Evolutionary conservation across 345 rosid species (phyloP).

Genomic region (Streptanthus diversifolius): DNA sequence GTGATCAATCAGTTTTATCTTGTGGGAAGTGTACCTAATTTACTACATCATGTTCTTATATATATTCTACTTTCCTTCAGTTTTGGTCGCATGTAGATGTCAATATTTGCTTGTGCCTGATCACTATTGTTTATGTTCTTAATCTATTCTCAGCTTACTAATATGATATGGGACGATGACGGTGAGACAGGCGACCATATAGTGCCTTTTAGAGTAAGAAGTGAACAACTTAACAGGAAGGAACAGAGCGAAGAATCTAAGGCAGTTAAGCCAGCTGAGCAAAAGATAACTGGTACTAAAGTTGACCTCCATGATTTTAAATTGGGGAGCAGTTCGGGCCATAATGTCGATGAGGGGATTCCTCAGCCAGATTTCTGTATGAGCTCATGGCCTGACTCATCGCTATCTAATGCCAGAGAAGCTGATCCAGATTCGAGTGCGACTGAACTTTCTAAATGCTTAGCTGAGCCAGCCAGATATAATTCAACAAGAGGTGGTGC

Average conservation of each 20-base stretch:
- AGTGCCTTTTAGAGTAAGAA: slow-evolving; percentile 60
- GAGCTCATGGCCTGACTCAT: slow-evolving; percentile 54
- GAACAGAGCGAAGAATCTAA: slow-evolving; percentile 46
- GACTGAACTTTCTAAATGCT: slow-evolving; percentile 43
- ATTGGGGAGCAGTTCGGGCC: slow-evolving; percentile 42
- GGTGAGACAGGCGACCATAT: slow-evolving; percentile 67
- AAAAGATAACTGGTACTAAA: slow-evolving; percentile 41
- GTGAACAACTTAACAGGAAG: slow-evolving; percentile 47
- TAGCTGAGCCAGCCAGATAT: slow-evolving; percentile 46
- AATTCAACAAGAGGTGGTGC: slow-evolving; percentile 51
- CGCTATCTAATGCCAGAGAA: slow-evolving; percentile 43
- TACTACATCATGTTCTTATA: not conserved
- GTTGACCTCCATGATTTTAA: slow-evolving; percentile 41
- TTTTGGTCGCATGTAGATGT: slow-evolving; percentile 8
- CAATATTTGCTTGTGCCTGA: slow-evolving; percentile 12
- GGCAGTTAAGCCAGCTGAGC: slow-evolving; percentile 39
- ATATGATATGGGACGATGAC: slow-evolving; percentile 87
- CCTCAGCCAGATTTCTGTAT: slow-evolving; percentile 45
- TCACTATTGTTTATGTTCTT: not conserved
- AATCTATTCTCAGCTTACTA: slow-evolving; percentile 53
- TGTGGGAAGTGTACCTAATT: not conserved
- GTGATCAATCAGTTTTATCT: not conserved
- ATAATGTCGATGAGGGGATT: slow-evolving; percentile 41
- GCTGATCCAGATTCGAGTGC: slow-evolving; percentile 48
- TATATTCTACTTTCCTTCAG: not conserved